Evolutionary conservation across 2,329 filamentous ascomycete species (phyloP).

Genomic region (Bipolaris gigantea): DNA sequence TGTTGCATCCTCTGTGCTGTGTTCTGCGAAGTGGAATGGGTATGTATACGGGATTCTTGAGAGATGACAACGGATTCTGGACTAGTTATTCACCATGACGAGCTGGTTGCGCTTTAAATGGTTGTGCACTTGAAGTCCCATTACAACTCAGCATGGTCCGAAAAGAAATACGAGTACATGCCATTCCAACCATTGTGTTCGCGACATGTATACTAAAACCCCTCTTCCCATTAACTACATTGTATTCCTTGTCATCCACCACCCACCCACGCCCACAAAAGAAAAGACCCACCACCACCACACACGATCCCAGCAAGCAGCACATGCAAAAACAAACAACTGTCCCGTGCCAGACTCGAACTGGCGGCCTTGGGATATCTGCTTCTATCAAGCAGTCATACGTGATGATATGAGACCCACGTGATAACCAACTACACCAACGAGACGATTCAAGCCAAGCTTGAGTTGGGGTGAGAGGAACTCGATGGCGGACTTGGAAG

Average conservation of each 20-base stretch:
- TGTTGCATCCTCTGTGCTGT: background rate
- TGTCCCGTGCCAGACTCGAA: conserved; percentile 13
- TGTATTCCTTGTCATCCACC: background rate
- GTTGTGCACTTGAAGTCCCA: too few species aligned
- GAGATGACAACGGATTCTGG: too few species aligned
- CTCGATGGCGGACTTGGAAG: background rate
- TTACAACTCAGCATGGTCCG: too few species aligned
- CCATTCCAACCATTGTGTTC: background rate
- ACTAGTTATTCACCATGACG: too few species aligned
- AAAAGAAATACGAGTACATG: background rate
- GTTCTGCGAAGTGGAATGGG: too few species aligned
- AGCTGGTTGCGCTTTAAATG: too few species aligned
- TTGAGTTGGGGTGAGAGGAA: conserved; percentile 1
- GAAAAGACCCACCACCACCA: background rate
- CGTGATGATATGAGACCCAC: conserved; percentile 11
- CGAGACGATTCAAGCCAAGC: conserved; percentile 5
- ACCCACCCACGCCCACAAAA: background rate
- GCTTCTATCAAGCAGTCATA: conserved; percentile 2
- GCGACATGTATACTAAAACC: too few species aligned
- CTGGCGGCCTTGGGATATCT: conserved; percentile 15
- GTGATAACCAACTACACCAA: conserved; percentile 17
- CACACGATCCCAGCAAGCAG: too few species aligned
- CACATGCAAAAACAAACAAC: background rate
- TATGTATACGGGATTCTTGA: too few species aligned
- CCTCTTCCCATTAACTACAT: too few species aligned